Conservation (phyloP, 2,329 filamentous ascomycete genomes). For the Neofusicoccum sp. region DNA sequence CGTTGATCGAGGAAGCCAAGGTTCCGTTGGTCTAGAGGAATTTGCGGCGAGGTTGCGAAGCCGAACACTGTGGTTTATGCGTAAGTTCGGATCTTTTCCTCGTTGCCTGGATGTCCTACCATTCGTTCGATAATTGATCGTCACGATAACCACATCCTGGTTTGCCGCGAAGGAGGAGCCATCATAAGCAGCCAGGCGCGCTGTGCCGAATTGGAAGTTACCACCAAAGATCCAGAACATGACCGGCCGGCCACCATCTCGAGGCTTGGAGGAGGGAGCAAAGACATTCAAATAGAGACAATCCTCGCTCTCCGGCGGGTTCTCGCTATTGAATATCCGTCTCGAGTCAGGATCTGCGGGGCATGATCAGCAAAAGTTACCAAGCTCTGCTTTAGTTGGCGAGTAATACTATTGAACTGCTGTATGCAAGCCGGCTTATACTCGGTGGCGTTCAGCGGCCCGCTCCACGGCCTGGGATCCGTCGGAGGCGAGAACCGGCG, state of each 20-base stretch:
- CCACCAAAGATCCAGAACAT: conserved; percentile 60
- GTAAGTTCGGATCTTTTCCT: no score
- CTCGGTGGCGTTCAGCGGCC: conserved; percentile 24
- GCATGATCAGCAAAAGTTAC: not conserved
- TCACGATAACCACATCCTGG: conserved; percentile 38
- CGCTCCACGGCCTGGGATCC: conserved; percentile 22
- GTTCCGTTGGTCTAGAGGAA: conserved; percentile 51
- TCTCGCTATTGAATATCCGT: not conserved
- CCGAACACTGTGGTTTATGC: not conserved
- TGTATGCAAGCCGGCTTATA: conserved; percentile 31
- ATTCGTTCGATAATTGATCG: conserved; percentile 54
- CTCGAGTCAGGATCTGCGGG: not conserved
- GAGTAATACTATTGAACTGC: conserved; percentile 23
- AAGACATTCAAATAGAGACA: conserved; percentile 64
- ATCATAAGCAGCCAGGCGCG: conserved; percentile 56
- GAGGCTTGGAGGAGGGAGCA: conserved; percentile 49
- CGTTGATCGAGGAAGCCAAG: conserved; percentile 42
- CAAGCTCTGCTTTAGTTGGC: no score
- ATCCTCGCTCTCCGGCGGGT: conserved; percentile 44
- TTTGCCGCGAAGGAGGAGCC: conserved; percentile 55
- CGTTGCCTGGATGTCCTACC: conserved; percentile 29
- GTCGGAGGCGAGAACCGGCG: conserved; percentile 28
- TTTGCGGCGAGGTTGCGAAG: not conserved
- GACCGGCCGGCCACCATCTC: conserved; percentile 42
- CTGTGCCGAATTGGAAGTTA: conserved; percentile 47